Evolutionary conservation across 345 rosid species (phyloP).

Genomic region (Euphorbia lathyris): DNA sequence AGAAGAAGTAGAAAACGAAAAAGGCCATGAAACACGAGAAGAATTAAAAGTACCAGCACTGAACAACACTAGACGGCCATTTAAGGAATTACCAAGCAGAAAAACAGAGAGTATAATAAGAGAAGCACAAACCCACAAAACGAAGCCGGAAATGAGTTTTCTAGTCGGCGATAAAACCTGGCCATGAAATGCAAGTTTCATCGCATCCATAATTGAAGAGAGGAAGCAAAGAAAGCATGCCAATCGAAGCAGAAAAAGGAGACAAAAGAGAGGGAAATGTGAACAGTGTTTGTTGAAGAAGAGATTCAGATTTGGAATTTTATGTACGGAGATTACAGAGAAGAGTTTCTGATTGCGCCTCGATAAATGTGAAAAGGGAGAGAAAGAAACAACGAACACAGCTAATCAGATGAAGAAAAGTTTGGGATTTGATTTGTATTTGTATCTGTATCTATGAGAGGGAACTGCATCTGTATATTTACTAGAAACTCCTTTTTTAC

Average conservation of each 20-base stretch:
- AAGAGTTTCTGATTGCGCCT: background rate
- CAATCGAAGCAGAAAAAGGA: background rate
- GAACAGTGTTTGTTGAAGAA: background rate
- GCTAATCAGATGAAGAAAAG: background rate
- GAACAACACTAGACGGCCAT: conserved; percentile 32
- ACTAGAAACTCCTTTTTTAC: background rate
- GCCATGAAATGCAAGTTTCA: conserved; percentile 38
- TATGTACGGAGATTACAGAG: conserved; percentile 4
- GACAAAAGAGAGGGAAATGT: background rate
- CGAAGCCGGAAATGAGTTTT: conserved; percentile 45
- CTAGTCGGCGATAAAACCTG: conserved; percentile 39
- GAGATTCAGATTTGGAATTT: background rate
- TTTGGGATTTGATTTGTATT: background rate
- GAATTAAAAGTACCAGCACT: conserved; percentile 28
- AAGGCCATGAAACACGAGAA: conserved; percentile 34
- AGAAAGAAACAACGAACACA: background rate
- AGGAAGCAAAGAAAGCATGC: background rate
- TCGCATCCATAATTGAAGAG: conserved; percentile 41
- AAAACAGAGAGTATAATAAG: conserved; percentile 42
- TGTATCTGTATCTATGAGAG: background rate
- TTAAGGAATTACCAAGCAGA: no score
- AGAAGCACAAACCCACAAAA: conserved; percentile 46
- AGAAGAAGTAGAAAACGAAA: conserved; percentile 14
- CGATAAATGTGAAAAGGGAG: background rate
- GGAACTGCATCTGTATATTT: background rate